Evolutionary conservation across 495 filamentous ascomycete species (phyloP).

Genomic region (Penicillium longicatenatum): DNA sequence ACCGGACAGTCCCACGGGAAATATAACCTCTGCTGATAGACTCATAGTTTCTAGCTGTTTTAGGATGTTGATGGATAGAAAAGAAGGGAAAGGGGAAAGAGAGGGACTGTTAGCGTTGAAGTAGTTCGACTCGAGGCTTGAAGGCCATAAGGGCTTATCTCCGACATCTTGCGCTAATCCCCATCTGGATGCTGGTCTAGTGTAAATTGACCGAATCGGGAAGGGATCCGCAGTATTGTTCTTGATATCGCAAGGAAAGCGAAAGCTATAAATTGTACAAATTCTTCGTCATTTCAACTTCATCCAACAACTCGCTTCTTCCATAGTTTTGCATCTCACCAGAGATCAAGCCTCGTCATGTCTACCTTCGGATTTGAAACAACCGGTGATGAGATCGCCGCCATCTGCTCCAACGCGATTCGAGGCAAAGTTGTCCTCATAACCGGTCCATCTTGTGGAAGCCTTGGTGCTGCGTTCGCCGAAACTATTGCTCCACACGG

Average conservation of each 20-base stretch:
- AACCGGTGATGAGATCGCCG: constrained; percentile 14
- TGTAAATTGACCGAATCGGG: constrained; percentile 7
- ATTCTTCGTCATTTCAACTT: background rate
- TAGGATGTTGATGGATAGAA: constrained; percentile 1
- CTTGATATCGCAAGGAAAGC: background rate
- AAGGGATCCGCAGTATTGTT: constrained; percentile 4
- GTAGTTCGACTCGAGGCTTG: background rate
- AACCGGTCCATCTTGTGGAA: constrained; percentile 50
- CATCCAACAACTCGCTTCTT: background rate
- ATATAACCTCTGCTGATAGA: constrained; percentile 6
- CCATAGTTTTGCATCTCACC: background rate
- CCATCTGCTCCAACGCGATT: constrained; percentile 10
- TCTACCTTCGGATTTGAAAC: constrained; percentile 7
- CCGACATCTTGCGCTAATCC: background rate
- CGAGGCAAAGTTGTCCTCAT: constrained; percentile 37
- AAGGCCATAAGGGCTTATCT: constrained; percentile 4
- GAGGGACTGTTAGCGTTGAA: background rate
- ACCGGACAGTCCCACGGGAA: background rate
- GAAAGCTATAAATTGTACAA: background rate
- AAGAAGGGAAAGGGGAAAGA: background rate
- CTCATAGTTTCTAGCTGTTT: background rate
- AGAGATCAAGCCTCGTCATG: background rate
- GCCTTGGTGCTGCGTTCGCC: constrained; percentile 50
- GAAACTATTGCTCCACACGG: constrained; percentile 49
- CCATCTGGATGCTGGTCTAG: background rate